A percentile compares a stretch with the other conserved stretches of the same genome.
Conservation (phyloP, 179 eudicot species). For the Spergularia azorica region DNA sequence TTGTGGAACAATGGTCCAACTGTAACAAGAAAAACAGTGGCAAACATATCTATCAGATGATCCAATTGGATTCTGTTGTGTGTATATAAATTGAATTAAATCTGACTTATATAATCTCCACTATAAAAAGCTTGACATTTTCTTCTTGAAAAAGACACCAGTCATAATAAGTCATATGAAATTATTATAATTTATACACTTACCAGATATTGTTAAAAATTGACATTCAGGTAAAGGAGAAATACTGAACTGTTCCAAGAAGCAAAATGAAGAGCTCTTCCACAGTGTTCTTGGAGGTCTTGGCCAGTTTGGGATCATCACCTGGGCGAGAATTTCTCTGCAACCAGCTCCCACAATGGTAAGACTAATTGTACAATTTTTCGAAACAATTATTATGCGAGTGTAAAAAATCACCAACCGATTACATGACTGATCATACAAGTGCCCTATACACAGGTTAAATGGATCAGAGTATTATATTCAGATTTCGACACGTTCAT, state of each 20-base stretch:
- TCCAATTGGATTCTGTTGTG: slow-evolving; percentile 14
- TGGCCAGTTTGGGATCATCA: slow-evolving; percentile 77
- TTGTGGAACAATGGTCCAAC: neutral
- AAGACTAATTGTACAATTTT: neutral
- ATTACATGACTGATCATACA: neutral
- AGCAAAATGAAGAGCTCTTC: slow-evolving; percentile 65
- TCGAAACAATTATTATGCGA: too few species aligned
- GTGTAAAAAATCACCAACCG: too few species aligned
- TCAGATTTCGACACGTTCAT: slow-evolving; percentile 60
- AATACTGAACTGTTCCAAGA: slow-evolving; percentile 50
- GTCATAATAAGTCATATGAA: neutral
- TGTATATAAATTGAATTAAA: neutral
- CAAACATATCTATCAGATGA: slow-evolving; percentile 10
- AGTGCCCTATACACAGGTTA: slow-evolving; percentile 46
- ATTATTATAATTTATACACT: neutral
- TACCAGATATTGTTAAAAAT: slow-evolving; percentile 11
- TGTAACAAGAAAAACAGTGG: slow-evolving; percentile 3
- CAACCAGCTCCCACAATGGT: slow-evolving; percentile 67
- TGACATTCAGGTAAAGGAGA: slow-evolving; percentile 65
- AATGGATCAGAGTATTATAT: slow-evolving; percentile 82
- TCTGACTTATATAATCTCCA: neutral
- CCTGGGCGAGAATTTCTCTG: slow-evolving; percentile 61
- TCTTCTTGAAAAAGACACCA: slow-evolving; percentile 20
- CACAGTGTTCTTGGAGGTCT: slow-evolving; percentile 73
- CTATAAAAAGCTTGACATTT: slow-evolving; percentile 18